Evolutionary conservation across 345 rosid species (phyloP).

Genomic region (Lepidium africanum): DNA sequence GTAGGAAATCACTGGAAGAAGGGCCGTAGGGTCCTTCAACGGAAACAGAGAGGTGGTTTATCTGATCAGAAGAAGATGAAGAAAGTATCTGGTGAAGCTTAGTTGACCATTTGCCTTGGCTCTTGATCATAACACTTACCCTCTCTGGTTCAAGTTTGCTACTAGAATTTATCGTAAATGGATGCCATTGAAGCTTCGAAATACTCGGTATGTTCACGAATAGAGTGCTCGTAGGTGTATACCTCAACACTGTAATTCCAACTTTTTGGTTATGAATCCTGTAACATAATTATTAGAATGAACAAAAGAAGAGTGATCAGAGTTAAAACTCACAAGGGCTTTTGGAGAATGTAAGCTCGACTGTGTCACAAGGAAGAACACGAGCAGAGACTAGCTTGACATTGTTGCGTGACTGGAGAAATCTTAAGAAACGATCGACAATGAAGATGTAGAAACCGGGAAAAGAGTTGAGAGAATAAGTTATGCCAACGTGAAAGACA

Average conservation of each 20-base stretch:
- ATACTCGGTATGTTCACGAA: slow-evolving; percentile 67
- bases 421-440: slow-evolving; percentile 64
- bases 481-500: slow-evolving; percentile 49
- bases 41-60: slow-evolving; percentile 40
- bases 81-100: slow-evolving; percentile 57
- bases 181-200: slow-evolving; percentile 91
- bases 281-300: background rate
- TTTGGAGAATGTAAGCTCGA: slow-evolving; percentile 71
- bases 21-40: slow-evolving; percentile 94
- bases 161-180: slow-evolving; percentile 65
- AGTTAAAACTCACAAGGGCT: slow-evolving; percentile 34
- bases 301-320: background rate
- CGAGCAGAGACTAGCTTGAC: slow-evolving; percentile 52
- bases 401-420: slow-evolving; percentile 49
- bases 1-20: slow-evolving; percentile 47
- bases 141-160: slow-evolving; percentile 60
- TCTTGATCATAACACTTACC: slow-evolving; percentile 55
- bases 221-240: slow-evolving; percentile 58
- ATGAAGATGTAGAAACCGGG: slow-evolving; percentile 79
- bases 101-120: slow-evolving; percentile 68
- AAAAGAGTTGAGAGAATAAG: slow-evolving; percentile 46
- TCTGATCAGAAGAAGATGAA: slow-evolving; percentile 34
- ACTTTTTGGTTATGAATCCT: background rate
- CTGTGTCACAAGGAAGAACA: slow-evolving; percentile 46
- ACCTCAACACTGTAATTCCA: slow-evolving; percentile 42